Evolutionary conservation across 768 basidiomycete genomes (phyloP).

Genomic region (Daedaleopsis sinensis): DNA sequence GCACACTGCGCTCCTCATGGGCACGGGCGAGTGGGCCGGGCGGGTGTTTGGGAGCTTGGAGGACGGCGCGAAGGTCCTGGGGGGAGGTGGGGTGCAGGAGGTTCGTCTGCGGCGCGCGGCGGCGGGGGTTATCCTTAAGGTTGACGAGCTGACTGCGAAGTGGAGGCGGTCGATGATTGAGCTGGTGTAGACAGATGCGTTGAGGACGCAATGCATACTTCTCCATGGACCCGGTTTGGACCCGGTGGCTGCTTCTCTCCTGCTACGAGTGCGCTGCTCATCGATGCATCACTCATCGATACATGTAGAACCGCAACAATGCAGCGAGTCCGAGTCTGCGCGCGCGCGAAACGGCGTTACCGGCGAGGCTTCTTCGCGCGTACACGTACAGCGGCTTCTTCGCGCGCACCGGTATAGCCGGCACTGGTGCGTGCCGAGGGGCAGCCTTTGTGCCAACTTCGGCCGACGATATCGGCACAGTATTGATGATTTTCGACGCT

Average conservation of each 20-base stretch:
- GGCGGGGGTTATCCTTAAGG: constrained; percentile 81
- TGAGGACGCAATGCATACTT: too few relatives aligned
- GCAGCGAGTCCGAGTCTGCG: too few relatives aligned
- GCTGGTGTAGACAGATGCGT: constrained; percentile 16
- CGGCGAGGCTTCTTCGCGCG: too few relatives aligned
- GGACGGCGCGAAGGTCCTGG: constrained; percentile 59
- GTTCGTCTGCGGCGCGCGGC: constrained; percentile 65
- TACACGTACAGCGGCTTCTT: not conserved
- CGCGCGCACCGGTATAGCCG: not conserved
- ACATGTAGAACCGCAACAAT: too few relatives aligned
- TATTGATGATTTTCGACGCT: not conserved
- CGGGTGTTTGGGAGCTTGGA: constrained; percentile 67
- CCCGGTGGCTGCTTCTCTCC: too few relatives aligned
- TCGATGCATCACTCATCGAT: too few relatives aligned
- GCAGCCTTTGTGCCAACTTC: not conserved
- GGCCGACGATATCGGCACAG: not conserved
- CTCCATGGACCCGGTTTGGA: too few relatives aligned
- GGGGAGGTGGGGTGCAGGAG: constrained; percentile 69
- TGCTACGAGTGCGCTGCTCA: too few relatives aligned
- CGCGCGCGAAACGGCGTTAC: too few relatives aligned
- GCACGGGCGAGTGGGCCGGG: constrained; percentile 80
- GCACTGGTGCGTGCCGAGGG: not conserved
- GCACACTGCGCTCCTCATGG: constrained; percentile 69
- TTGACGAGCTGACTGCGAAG: constrained; percentile 68
- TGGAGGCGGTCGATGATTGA: constrained; percentile 72